Conservation (phyloP, 83 land plant genomes). For the Picea mariana region DNA sequence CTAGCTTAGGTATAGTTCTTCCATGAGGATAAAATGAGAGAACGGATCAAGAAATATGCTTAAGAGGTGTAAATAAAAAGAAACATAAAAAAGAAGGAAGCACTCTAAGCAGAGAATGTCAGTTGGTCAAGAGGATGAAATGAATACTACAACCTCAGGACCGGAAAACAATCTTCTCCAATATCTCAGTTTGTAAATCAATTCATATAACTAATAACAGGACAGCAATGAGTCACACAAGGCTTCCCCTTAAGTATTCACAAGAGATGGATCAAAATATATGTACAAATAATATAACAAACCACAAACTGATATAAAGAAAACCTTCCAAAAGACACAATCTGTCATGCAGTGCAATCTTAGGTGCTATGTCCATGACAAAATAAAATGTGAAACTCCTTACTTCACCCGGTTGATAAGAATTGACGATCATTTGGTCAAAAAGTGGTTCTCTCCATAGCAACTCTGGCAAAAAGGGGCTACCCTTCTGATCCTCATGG, state of each 20-base stretch:
- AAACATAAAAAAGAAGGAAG: no score
- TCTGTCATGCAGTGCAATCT: background rate
- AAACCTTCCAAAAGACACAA: background rate
- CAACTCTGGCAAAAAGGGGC: constrained; percentile 40
- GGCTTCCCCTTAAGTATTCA: background rate
- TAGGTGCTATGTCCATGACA: background rate
- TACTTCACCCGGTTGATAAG: constrained; percentile 96
- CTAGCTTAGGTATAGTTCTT: no score
- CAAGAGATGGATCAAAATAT: background rate
- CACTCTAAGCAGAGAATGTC: background rate
- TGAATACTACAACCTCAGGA: background rate
- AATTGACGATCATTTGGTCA: constrained; percentile 87
- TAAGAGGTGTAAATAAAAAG: no score
- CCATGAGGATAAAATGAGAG: no score
- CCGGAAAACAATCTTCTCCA: background rate
- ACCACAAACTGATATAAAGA: background rate
- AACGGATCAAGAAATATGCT: no score
- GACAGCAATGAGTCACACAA: background rate
- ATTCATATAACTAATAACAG: background rate
- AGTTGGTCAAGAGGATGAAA: background rate
- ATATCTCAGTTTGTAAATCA: background rate
- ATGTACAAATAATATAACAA: background rate
- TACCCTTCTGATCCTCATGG: constrained; percentile 11
- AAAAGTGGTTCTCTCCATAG: constrained; percentile 83
- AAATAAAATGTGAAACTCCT: constrained; percentile 14